phyloP scores from a whole-genome alignment of 345 rosid species.

The Salix arbutifolia region DNA sequence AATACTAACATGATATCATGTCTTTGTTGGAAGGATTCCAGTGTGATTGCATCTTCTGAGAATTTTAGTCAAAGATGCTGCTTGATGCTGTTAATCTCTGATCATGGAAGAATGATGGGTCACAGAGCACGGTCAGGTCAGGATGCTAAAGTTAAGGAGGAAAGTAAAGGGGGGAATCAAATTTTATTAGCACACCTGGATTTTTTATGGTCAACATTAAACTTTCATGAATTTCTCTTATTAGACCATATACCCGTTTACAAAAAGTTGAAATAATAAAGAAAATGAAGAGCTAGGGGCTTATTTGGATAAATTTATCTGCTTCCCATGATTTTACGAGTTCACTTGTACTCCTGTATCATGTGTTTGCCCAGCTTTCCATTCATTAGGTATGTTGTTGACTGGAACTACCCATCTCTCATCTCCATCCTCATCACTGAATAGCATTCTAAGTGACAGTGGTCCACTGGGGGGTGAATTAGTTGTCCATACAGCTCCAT shows the following conservation, averaged over 20 bases:
- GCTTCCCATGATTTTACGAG: constrained; percentile 2
- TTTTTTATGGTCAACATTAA: constrained; percentile 5
- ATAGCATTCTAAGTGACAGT: constrained; percentile 54
- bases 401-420: constrained; percentile 63
- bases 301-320: neutral
- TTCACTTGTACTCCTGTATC: constrained; percentile 58
- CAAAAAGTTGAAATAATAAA: neutral
- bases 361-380: constrained; percentile 62
- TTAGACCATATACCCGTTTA: neutral
- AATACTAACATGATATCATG: neutral
- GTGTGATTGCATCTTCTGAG: neutral
- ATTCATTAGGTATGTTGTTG: constrained; percentile 49
- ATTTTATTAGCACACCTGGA: neutral
- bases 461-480: constrained; percentile 56
- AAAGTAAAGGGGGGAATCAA: neutral
- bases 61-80: neutral
- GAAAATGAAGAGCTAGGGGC: neutral
- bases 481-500: constrained; percentile 59
- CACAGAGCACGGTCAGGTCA: neutral
- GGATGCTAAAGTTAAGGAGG: neutral
- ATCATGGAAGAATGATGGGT: neutral
- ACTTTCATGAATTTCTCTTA: constrained; percentile 17
- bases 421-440: constrained; percentile 51
- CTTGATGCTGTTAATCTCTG: neutral
- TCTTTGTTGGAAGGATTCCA: neutral